These are phyloP conservation scores for Salix dunnii DNA, from an alignment of 345 rosid genomes.

Conservation along the genomic window DNA sequence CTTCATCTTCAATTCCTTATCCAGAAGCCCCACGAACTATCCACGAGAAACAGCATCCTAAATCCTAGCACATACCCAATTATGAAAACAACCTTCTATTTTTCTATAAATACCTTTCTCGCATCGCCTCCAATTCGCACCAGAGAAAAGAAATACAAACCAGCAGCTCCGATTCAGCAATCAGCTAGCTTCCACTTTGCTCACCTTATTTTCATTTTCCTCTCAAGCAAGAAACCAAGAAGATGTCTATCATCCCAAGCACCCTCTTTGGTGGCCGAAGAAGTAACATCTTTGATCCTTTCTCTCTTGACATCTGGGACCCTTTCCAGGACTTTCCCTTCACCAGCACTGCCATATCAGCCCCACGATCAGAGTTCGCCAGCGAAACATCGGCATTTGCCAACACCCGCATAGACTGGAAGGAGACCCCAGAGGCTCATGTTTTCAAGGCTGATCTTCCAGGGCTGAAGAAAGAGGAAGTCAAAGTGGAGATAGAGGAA, in stretches of 20 bases:
- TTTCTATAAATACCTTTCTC: background rate
- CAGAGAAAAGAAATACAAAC: background rate
- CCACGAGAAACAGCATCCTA: background rate
- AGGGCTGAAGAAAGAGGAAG: constrained; percentile 12
- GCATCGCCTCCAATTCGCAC: background rate
- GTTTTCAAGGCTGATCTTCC: constrained; percentile 5
- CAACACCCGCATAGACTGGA: background rate
- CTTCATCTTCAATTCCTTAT: background rate
- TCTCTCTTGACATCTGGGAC: constrained; percentile 12
- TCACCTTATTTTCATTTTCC: background rate
- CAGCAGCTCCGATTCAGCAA: background rate
- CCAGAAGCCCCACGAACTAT: background rate
- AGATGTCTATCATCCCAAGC: background rate
- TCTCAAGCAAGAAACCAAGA: background rate
- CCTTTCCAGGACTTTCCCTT: constrained; percentile 11
- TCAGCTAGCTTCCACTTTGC: background rate
- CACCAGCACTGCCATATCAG: background rate
- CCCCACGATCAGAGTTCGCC: constrained; percentile 4
- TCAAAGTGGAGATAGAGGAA: background rate
- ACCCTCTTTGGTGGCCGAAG: constrained; percentile 2
- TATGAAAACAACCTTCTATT: background rate
- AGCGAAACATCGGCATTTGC: background rate
- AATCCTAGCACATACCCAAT: background rate
- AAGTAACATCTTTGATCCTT: constrained; percentile 10
- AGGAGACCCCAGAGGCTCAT: background rate